Evolutionary conservation across 495 filamentous ascomycete genomes (phyloP).

Genomic region (Tirmania nivea): DNA sequence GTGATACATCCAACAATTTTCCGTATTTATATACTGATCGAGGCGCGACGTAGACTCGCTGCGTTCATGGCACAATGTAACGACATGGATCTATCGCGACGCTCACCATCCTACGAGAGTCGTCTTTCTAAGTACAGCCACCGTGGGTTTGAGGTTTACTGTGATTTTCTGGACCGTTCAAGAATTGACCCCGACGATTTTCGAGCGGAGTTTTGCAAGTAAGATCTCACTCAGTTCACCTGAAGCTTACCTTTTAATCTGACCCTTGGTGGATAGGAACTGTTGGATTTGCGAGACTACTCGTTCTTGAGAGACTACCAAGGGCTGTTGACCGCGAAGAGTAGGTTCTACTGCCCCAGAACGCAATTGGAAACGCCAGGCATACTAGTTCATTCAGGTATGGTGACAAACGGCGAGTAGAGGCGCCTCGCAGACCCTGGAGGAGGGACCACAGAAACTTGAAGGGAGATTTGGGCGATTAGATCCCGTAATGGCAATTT

Average conservation of each 20-base stretch:
- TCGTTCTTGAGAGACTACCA: conserved; percentile 61
- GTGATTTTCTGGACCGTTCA: conserved; percentile 45
- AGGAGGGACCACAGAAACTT: conserved; percentile 32
- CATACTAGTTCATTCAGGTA: conserved; percentile 21
- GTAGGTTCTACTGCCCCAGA: not conserved
- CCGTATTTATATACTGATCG: not conserved
- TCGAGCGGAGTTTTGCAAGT: conserved; percentile 47
- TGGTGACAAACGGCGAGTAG: conserved; percentile 37
- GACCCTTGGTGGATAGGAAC: conserved; percentile 19
- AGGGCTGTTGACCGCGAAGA: conserved; percentile 38
- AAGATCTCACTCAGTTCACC: conserved; percentile 8
- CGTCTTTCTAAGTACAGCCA: conserved; percentile 74
- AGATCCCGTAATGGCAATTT: conserved; percentile 61
- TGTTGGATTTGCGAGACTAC: conserved; percentile 51
- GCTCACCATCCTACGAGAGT: conserved; percentile 69
- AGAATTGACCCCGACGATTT: conserved; percentile 65
- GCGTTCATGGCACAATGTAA: conserved; percentile 63
- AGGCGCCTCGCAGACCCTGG: conserved; percentile 25
- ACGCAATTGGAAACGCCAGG: no score
- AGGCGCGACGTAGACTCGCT: conserved; percentile 28
- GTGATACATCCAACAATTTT: not conserved
- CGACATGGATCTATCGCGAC: conserved; percentile 51
- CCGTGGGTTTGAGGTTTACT: conserved; percentile 63
- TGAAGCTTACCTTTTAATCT: not conserved
- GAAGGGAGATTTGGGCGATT: conserved; percentile 49